These are phyloP conservation scores for Thinopyrum elongatum DNA, from an alignment of 176 grass and related monocot species.

Conservation along the genomic window DNA sequence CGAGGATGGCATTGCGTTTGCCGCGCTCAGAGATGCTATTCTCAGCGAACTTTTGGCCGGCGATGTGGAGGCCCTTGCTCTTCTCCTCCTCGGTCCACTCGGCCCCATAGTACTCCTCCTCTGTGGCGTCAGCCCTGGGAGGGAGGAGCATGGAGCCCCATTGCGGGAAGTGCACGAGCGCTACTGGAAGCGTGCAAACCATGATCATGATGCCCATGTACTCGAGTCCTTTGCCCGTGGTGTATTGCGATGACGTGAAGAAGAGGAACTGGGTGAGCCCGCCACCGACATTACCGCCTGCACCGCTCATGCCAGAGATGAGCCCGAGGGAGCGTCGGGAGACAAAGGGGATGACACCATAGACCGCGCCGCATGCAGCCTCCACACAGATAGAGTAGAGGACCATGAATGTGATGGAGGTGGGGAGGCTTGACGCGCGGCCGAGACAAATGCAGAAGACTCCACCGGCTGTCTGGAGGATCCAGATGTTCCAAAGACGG, in stretches of 20 bases:
- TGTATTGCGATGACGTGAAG: not conserved
- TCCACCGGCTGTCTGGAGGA: constrained; percentile 88
- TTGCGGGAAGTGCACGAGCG: not conserved
- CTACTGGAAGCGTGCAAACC: constrained; percentile 27
- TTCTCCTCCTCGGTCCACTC: not conserved
- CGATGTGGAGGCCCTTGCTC: not conserved
- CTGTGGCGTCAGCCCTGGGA: not conserved
- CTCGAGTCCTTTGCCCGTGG: not conserved
- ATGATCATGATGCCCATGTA: constrained; percentile 3
- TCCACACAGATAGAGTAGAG: constrained; percentile 84
- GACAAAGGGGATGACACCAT: constrained; percentile 76
- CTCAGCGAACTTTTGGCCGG: no score
- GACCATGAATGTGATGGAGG: constrained; percentile 65
- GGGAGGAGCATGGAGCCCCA: not conserved
- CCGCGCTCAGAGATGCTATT: no score
- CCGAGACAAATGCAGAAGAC: not conserved
- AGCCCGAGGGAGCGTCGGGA: constrained; percentile 29
- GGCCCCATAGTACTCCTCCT: not conserved
- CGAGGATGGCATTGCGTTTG: no score
- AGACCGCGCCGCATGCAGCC: constrained; percentile 78
- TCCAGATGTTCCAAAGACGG: constrained; percentile 82
- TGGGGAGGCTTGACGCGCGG: constrained; percentile 26
- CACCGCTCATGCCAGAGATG: constrained; percentile 1
- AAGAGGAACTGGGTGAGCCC: not conserved
- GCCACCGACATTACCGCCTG: not conserved